phyloP scores from a whole-genome alignment of 306 rosid genomes.

The Prunus fruticosa region DNA sequence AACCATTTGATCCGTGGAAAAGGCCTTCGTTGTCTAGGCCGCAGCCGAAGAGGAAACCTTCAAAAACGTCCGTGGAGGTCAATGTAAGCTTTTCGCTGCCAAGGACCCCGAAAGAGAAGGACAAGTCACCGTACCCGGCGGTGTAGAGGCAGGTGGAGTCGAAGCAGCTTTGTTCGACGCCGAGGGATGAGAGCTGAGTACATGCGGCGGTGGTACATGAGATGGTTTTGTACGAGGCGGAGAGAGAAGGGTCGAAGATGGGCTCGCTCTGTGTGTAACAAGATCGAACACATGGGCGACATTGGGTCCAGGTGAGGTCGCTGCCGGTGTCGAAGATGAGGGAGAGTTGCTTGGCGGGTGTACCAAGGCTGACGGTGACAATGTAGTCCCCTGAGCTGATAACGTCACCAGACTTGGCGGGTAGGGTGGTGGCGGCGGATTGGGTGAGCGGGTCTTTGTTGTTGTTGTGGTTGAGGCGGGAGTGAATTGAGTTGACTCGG shows the following conservation, averaged over 20 bases:
- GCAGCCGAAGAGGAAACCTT: constrained; percentile 56
- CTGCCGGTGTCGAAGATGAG: not conserved
- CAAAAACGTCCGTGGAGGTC: constrained; percentile 16
- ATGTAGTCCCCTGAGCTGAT: not conserved
- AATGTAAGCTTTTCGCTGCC: constrained; percentile 43
- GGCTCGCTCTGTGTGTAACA: not conserved
- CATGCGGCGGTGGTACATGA: not conserved
- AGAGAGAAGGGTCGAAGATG: not conserved
- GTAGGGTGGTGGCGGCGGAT: not conserved
- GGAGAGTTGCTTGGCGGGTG: not conserved
- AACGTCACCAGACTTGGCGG: not conserved
- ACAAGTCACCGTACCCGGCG: constrained; percentile 44
- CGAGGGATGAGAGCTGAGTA: not conserved
- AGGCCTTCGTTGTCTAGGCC: constrained; percentile 66
- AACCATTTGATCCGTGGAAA: constrained; percentile 51
- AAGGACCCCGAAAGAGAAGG: constrained; percentile 51
- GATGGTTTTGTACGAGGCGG: not conserved
- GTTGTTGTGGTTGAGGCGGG: not conserved
- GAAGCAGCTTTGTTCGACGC: constrained; percentile 20
- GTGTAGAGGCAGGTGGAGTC: constrained; percentile 37
- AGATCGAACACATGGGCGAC: not conserved
- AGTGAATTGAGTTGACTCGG: not conserved
- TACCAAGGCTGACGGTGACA: not conserved
- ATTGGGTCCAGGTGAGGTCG: not conserved
- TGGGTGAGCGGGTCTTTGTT: not conserved